Conservation (phyloP, 176 grass and related monocot species). For the Avena insularis region DNA sequence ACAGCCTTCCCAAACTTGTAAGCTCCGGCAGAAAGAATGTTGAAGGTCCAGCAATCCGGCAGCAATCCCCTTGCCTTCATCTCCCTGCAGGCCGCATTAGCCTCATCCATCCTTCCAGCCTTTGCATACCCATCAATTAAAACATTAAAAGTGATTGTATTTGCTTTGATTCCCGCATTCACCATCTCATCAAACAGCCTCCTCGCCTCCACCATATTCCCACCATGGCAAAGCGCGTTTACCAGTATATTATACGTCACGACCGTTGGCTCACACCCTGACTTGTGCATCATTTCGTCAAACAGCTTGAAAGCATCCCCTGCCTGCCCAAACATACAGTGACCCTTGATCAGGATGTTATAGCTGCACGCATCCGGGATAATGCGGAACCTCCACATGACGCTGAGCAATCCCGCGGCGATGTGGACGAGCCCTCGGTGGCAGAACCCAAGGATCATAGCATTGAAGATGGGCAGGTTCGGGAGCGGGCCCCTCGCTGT, state of each 20-base stretch:
- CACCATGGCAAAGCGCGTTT: conserved; percentile 57
- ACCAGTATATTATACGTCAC: conserved; percentile 90
- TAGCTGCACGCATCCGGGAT: conserved; percentile 66
- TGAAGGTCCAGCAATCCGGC: conserved; percentile 89
- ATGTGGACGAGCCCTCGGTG: conserved; percentile 55
- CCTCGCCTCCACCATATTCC: conserved; percentile 75
- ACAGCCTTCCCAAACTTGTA: conserved; percentile 58
- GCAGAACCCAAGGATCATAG: conserved; percentile 84
- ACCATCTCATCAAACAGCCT: conserved; percentile 68
- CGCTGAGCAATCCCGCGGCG: conserved; percentile 46
- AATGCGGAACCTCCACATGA: conserved; percentile 66
- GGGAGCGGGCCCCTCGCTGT: conserved; percentile 54
- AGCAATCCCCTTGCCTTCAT: conserved; percentile 70
- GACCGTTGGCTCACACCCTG: conserved; percentile 44
- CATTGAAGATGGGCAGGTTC: conserved; percentile 66
- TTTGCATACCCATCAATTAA: conserved; percentile 89
- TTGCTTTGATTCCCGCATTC: conserved; percentile 56
- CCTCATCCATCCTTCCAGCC: conserved; percentile 68
- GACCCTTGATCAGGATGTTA: conserved; percentile 90
- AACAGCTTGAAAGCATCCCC: conserved; percentile 71
- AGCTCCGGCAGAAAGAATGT: conserved; percentile 75
- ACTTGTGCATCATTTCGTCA: conserved; percentile 64
- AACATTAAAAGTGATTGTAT: conserved; percentile 85
- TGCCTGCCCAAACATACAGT: conserved; percentile 58
- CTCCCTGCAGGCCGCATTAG: conserved; percentile 52